Percentiles rank a stretch among this genome's conserved stretches.
Evolutionary conservation across 2,329 filamentous ascomycete genomes (phyloP).

Genomic region (Fusarium tanahbumbuense): DNA sequence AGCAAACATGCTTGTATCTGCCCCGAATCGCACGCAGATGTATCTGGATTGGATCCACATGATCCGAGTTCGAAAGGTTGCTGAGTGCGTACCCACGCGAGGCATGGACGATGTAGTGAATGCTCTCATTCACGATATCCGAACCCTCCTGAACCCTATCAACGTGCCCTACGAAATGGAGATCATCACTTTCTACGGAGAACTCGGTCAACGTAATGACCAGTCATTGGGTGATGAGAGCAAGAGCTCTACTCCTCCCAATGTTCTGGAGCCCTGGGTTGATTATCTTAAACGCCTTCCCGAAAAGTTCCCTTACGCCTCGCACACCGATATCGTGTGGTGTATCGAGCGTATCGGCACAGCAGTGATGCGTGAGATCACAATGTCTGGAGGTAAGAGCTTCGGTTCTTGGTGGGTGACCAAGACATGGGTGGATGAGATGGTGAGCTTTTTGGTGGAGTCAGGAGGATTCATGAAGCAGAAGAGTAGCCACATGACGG

Average conservation of each 20-base stretch:
- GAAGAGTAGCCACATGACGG: slow-evolving; percentile 54
- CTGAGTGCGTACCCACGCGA: slow-evolving; percentile 70
- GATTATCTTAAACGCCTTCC: slow-evolving; percentile 77
- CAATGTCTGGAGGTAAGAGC: slow-evolving; percentile 79
- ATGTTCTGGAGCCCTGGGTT: slow-evolving; percentile 83
- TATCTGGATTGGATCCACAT: slow-evolving; percentile 87
- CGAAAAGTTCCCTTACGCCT: slow-evolving; percentile 77
- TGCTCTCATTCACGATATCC: slow-evolving; percentile 73
- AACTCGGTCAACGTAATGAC: slow-evolving; percentile 62
- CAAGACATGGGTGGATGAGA: slow-evolving; percentile 95
- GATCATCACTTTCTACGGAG: slow-evolving; percentile 69
- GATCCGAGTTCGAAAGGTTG: slow-evolving; percentile 71
- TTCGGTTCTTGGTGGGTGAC: slow-evolving; percentile 96
- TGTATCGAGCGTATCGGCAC: slow-evolving; percentile 81
- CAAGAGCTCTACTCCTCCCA: slow-evolving; percentile 60
- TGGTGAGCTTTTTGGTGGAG: slow-evolving; percentile 89
- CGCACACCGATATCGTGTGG: slow-evolving; percentile 78
- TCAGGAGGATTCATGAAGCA: slow-evolving; percentile 87
- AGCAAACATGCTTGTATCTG: slow-evolving; percentile 86
- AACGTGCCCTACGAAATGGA: slow-evolving; percentile 74
- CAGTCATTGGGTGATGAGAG: slow-evolving; percentile 50
- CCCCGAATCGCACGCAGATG: slow-evolving; percentile 93
- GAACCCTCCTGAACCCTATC: slow-evolving; percentile 75
- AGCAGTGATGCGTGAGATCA: slow-evolving; percentile 83
- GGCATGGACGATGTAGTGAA: slow-evolving; percentile 75